Evolutionary conservation across 805 yeast species (phyloP).

Genomic region (Kluyveromyces wickerhamii): DNA sequence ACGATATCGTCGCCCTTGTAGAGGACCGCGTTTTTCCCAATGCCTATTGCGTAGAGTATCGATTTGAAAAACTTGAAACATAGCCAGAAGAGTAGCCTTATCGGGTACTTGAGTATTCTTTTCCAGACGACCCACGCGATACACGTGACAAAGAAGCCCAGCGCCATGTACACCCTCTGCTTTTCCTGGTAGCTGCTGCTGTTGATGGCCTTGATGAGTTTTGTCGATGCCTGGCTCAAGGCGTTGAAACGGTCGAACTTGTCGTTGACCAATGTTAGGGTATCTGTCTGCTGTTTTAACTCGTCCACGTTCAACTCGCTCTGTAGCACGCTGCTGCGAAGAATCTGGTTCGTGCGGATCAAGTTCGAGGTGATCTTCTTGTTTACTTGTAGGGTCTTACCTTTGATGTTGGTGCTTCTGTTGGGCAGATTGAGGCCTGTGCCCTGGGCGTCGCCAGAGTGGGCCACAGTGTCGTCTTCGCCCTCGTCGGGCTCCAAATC

Average conservation of each 20-base stretch:
- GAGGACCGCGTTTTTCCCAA: too few species aligned
- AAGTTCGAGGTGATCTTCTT: constrained; percentile 26
- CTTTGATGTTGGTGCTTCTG: constrained; percentile 3
- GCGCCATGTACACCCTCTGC: constrained; percentile 26
- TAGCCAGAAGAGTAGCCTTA: constrained; percentile 25
- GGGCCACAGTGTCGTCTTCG: constrained; percentile 2
- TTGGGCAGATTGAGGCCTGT: background rate
- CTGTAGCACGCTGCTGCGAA: constrained; percentile 29
- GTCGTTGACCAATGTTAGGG: constrained; percentile 23
- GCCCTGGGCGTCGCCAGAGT: background rate
- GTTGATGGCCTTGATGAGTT: constrained; percentile 25
- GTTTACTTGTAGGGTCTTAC: constrained; percentile 11
- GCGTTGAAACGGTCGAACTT: constrained; percentile 26
- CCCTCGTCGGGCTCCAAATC: background rate
- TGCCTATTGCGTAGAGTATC: constrained; percentile 21
- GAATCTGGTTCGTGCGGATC: constrained; percentile 25
- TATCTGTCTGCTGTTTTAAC: constrained; percentile 25
- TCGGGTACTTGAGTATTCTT: constrained; percentile 28
- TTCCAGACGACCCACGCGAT: constrained; percentile 31
- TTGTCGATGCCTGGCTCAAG: constrained; percentile 22
- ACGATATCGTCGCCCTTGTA: too few species aligned
- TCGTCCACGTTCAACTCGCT: constrained; percentile 30
- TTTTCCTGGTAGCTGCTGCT: constrained; percentile 28
- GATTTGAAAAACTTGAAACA: constrained; percentile 33
- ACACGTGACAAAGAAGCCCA: constrained; percentile 23